Percentiles rank a stretch among this genome's conserved stretches.
Evolutionary conservation across 2,329 filamentous ascomycete genomes (phyloP).

Genomic region (Trichoderma pleuroti): DNA sequence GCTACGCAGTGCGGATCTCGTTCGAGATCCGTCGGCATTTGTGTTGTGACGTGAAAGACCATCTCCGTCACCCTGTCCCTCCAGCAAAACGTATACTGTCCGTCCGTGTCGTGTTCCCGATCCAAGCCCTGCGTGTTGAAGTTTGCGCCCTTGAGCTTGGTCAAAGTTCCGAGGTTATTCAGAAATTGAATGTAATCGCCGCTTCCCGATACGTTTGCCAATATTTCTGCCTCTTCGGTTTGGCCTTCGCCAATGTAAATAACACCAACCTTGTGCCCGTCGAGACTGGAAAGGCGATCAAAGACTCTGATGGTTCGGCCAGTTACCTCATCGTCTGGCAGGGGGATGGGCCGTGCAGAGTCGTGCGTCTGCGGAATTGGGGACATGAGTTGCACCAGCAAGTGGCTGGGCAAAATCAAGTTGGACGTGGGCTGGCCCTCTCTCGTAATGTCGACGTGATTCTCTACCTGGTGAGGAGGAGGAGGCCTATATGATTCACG

Average conservation of each 20-base stretch:
- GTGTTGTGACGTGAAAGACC: conserved; percentile 91
- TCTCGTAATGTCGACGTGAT: conserved; percentile 46
- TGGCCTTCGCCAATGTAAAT: conserved; percentile 91
- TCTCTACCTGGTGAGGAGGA: conserved; percentile 53
- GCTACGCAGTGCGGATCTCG: conserved; percentile 70
- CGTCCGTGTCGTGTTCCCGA: conserved; percentile 71
- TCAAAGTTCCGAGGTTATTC: conserved; percentile 74
- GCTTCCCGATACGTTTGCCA: conserved; percentile 82
- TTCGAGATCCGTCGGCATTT: conserved; percentile 89
- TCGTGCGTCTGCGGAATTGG: conserved; percentile 57
- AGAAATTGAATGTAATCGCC: conserved; percentile 85
- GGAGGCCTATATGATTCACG: conserved; percentile 58
- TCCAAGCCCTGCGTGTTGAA: conserved; percentile 95
- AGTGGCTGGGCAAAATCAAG: conserved; percentile 67
- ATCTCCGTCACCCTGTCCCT: conserved; percentile 92
- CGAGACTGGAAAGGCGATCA: conserved; percentile 83
- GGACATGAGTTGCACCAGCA: conserved; percentile 66
- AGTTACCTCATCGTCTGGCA: conserved; percentile 67
- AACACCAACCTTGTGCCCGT: conserved; percentile 92
- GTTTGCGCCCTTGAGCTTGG: conserved; percentile 73
- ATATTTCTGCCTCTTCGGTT: conserved; percentile 74
- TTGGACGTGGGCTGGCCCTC: conserved; percentile 54
- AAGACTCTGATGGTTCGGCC: conserved; percentile 75
- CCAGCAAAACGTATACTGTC: conserved; percentile 88
- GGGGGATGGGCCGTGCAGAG: conserved; percentile 65